Percentiles rank a stretch among this genome's conserved stretches.
Evolutionary conservation across 2,329 filamentous ascomycete species (phyloP).

Genomic region (Stachybotrys echinatus): DNA sequence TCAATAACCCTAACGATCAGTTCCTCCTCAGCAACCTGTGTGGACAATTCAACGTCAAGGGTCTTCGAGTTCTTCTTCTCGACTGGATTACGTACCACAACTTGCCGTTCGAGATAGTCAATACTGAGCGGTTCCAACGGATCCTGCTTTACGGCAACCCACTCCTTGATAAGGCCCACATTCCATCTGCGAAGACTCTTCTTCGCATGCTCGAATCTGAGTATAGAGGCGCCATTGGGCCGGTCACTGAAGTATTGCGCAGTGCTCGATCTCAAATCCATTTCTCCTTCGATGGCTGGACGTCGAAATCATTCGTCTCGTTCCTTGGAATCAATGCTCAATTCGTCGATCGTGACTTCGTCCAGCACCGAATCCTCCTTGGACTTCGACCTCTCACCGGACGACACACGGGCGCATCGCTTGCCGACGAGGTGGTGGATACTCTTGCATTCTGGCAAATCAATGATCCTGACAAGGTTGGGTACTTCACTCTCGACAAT

Average conservation of each 20-base stretch:
- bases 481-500: constrained; percentile 2
- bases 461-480: background rate
- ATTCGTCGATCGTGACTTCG: background rate
- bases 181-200: background rate
- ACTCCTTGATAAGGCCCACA: background rate
- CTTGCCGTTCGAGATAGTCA: background rate
- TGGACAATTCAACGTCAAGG: too few relatives aligned
- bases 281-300: background rate
- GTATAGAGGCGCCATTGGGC: background rate
- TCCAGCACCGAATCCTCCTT: background rate
- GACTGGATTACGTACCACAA: background rate
- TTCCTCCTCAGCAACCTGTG: too few relatives aligned
- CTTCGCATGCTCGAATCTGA: background rate
- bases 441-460: background rate
- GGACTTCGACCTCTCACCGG: background rate
- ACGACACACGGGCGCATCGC: background rate
- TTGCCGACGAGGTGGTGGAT: background rate
- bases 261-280: background rate
- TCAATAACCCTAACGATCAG: too few relatives aligned
- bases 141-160: background rate
- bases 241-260: background rate
- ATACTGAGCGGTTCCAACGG: background rate
- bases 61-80: background rate
- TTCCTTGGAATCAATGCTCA: background rate
- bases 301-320: background rate